These are phyloP conservation scores for Tephrocybe sp. DNA, from an alignment of 768 basidiomycete species.

Conservation along the genomic window DNA sequence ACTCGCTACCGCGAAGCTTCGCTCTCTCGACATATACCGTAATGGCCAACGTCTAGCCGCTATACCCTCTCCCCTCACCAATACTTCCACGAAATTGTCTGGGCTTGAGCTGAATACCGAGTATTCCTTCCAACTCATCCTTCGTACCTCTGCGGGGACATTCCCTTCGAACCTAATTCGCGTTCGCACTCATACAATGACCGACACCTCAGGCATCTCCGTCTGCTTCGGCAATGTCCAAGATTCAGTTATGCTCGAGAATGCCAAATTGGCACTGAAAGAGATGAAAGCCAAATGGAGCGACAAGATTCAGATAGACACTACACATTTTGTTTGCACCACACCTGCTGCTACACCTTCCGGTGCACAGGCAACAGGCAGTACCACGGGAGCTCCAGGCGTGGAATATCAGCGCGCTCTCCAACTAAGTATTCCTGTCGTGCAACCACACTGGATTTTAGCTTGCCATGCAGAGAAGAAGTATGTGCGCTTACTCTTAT, in stretches of 20 bases:
- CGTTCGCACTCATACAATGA: slow-evolving; percentile 90
- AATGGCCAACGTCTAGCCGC: slow-evolving; percentile 85
- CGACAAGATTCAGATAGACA: slow-evolving; percentile 94
- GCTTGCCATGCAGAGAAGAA: slow-evolving; percentile 85
- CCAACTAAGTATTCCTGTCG: slow-evolving; percentile 90
- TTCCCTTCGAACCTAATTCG: slow-evolving; percentile 82
- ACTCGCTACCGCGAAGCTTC: slow-evolving; percentile 81
- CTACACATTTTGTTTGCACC: slow-evolving; percentile 96
- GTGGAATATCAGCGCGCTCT: slow-evolving; percentile 94
- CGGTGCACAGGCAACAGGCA: slow-evolving; percentile 56
- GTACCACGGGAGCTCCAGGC: slow-evolving; percentile 57
- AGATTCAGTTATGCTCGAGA: slow-evolving; percentile 70
- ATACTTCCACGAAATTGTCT: slow-evolving; percentile 86
- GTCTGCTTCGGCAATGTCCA: slow-evolving; percentile 93
- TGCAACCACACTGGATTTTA: slow-evolving; percentile 92
- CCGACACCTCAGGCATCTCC: slow-evolving; percentile 90
- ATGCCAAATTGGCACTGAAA: slow-evolving; percentile 74
- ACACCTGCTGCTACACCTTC: slow-evolving; percentile 70
- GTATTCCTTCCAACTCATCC: slow-evolving; percentile 91
- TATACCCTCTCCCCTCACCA: slow-evolving; percentile 77
- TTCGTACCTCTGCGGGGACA: slow-evolving; percentile 90
- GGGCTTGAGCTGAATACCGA: slow-evolving; percentile 79
- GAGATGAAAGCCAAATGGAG: slow-evolving; percentile 91
- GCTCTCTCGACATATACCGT: slow-evolving; percentile 90
- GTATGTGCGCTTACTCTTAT: slow-evolving; percentile 38